Evolutionary conservation across 2,329 filamentous ascomycete species (phyloP).

Genomic region (Fusarium anthophilum): DNA sequence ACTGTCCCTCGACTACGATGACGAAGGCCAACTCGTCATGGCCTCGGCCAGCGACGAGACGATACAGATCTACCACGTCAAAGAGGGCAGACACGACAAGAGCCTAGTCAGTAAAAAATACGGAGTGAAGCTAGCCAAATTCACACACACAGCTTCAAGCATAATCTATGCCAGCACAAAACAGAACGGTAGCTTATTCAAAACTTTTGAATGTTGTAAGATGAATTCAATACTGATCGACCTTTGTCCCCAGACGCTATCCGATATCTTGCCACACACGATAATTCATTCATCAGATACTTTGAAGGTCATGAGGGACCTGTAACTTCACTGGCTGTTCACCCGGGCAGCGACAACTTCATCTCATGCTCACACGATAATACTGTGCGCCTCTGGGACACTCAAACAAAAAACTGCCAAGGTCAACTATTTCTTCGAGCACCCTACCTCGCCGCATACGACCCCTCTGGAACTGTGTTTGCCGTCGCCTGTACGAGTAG

Average conservation of each 20-base stretch:
- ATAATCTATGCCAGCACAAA: constrained; percentile 97
- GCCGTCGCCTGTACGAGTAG: constrained; percentile 86
- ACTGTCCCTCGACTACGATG: constrained; percentile 95
- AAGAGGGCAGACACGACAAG: constrained; percentile 89
- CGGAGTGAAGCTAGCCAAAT: constrained; percentile 91
- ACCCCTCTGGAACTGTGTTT: constrained; percentile 91
- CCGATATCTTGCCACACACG: constrained; percentile 88
- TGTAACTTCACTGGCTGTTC: constrained; percentile 85
- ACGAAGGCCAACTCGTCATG: constrained; percentile 91
- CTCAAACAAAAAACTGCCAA: constrained; percentile 80
- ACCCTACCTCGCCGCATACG: constrained; percentile 86
- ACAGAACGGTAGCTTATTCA: constrained; percentile 73
- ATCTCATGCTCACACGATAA: constrained; percentile 92
- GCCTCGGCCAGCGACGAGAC: constrained; percentile 93
- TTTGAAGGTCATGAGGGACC: constrained; percentile 88
- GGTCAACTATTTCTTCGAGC: constrained; percentile 83
- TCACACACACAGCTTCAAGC: constrained; percentile 90
- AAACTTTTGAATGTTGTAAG: neutral
- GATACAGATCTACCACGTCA: constrained; percentile 93
- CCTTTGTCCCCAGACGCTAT: constrained; percentile 71
- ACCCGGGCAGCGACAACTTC: constrained; percentile 89
- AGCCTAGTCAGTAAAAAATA: constrained; percentile 95
- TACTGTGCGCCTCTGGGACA: constrained; percentile 91
- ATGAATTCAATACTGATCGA: neutral
- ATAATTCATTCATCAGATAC: constrained; percentile 96